Conservation (phyloP, 2,329 filamentous ascomycete species). For the Ceratocystis papillata region DNA sequence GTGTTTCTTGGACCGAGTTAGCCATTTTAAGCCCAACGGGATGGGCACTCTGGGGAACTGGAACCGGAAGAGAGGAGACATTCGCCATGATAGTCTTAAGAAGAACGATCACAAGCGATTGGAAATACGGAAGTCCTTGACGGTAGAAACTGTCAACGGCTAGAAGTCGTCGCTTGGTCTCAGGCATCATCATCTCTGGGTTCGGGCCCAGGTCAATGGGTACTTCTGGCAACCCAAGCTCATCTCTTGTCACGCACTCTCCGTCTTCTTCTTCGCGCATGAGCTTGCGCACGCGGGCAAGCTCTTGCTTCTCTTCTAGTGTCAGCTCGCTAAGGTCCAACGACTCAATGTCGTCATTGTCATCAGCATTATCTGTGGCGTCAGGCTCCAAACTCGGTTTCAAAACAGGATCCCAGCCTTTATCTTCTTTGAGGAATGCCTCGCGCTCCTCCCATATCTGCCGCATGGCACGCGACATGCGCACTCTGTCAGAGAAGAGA, state of each 20-base stretch:
- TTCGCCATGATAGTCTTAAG: slow-evolving; percentile 80
- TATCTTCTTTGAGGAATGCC: slow-evolving; percentile 79
- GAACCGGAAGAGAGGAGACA: slow-evolving; percentile 57
- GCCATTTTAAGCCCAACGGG: slow-evolving; percentile 23
- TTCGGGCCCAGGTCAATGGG: slow-evolving; percentile 39
- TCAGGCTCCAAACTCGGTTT: slow-evolving; percentile 26
- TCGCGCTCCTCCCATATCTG: slow-evolving; percentile 94
- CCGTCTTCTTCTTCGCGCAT: slow-evolving; percentile 30
- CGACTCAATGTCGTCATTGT: slow-evolving; percentile 37
- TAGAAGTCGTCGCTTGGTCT: slow-evolving; percentile 53
- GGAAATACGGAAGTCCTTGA: slow-evolving; percentile 69
- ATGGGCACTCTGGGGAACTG: slow-evolving; percentile 23
- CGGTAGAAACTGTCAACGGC: slow-evolving; percentile 80
- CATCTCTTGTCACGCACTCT: slow-evolving; percentile 28
- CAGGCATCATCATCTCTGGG: slow-evolving; percentile 39
- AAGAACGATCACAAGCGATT: slow-evolving; percentile 86
- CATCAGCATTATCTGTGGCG: slow-evolving; percentile 28
- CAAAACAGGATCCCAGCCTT: slow-evolving; percentile 63
- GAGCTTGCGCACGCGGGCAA: slow-evolving; percentile 36
- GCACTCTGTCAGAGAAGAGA: slow-evolving; percentile 77
- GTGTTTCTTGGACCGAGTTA: slow-evolving; percentile 33
- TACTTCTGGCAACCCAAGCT: slow-evolving; percentile 25
- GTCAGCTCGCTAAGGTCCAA: slow-evolving; percentile 39
- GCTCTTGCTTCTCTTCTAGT: slow-evolving; percentile 35
- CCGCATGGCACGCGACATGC: slow-evolving; percentile 81